Percentiles rank a stretch among this genome's conserved stretches.
Conservation (phyloP, 805 yeast genomes). For the Zygosaccharomyces gambellarensis region DNA sequence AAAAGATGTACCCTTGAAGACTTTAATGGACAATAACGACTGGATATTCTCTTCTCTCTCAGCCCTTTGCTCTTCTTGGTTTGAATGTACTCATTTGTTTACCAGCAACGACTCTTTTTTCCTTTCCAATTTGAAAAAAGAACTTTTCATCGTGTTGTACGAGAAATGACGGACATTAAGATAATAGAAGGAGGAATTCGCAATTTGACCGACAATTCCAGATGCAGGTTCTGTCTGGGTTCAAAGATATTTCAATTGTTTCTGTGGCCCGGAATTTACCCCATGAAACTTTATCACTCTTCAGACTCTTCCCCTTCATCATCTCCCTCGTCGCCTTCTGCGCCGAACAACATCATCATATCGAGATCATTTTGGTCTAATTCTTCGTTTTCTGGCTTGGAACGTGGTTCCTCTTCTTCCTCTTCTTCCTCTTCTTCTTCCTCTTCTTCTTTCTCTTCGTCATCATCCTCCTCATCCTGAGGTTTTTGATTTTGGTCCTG, state of each 20-base stretch:
- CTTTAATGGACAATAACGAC: neutral
- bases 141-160: neutral
- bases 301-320: conserved; percentile 3
- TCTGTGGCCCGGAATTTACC: neutral
- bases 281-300: neutral
- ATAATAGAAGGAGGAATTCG: neutral
- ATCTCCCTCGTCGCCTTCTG: conserved; percentile 29
- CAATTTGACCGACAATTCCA: neutral
- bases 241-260: neutral
- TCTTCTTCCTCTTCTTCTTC: conserved; percentile 30
- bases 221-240: neutral
- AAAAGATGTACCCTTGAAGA: neutral
- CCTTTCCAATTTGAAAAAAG: conserved; percentile 1
- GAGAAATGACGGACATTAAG: neutral
- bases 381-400: conserved; percentile 15
- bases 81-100: conserved; percentile 3
- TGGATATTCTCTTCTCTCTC: neutral
- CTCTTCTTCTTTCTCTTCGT: conserved; percentile 16
- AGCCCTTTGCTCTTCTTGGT: conserved; percentile 3
- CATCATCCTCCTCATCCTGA: conserved; percentile 17
- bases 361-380: conserved; percentile 36
- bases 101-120: neutral
- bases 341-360: conserved; percentile 38
- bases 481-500: conserved; percentile 29
- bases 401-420: conserved; percentile 24